Evolutionary conservation across 2,329 filamentous ascomycete genomes (phyloP).

Genomic region (Ceratocystis cubensis): DNA sequence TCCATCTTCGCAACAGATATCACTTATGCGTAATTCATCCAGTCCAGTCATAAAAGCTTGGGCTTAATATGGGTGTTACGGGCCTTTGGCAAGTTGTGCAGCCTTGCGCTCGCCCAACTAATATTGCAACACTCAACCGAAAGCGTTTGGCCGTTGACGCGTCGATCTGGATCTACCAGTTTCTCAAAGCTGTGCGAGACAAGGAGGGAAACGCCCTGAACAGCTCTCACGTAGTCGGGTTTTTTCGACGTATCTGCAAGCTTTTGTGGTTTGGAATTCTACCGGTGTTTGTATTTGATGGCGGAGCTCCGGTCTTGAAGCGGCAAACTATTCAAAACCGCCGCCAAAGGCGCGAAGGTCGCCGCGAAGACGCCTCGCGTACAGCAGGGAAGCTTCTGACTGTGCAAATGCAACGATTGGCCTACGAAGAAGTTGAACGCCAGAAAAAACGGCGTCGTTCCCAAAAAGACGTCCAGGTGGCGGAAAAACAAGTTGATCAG

Average conservation of each 20-base stretch:
- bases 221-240: slow-evolving; percentile 91
- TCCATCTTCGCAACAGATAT: slow-evolving; percentile 3
- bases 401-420: slow-evolving; percentile 82
- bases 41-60: not conserved
- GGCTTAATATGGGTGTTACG: slow-evolving; percentile 77
- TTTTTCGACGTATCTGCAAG: slow-evolving; percentile 97
- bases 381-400: slow-evolving; percentile 87
- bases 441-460: slow-evolving; percentile 30
- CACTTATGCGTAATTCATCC: not conserved
- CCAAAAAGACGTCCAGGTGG: slow-evolving; percentile 33
- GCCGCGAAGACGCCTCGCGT: slow-evolving; percentile 79
- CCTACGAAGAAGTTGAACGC: slow-evolving; percentile 69
- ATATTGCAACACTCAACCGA: slow-evolving; percentile 88
- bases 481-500: not conserved
- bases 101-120: slow-evolving; percentile 88
- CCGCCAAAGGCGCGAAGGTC: slow-evolving; percentile 69
- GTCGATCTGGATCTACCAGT: slow-evolving; percentile 99
- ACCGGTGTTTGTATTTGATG: slow-evolving; percentile 96
- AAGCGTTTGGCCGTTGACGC: slow-evolving; percentile 95
- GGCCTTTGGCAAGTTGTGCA: slow-evolving; percentile 94
- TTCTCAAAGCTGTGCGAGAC: slow-evolving; percentile 95
- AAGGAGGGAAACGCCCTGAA: slow-evolving; percentile 94
- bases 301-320: slow-evolving; percentile 82
- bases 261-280: slow-evolving; percentile 91
- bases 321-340: slow-evolving; percentile 74